These are phyloP conservation scores for Solanum boliviense DNA, from an alignment of 257 asterid genomes.

Conservation along the genomic window DNA sequence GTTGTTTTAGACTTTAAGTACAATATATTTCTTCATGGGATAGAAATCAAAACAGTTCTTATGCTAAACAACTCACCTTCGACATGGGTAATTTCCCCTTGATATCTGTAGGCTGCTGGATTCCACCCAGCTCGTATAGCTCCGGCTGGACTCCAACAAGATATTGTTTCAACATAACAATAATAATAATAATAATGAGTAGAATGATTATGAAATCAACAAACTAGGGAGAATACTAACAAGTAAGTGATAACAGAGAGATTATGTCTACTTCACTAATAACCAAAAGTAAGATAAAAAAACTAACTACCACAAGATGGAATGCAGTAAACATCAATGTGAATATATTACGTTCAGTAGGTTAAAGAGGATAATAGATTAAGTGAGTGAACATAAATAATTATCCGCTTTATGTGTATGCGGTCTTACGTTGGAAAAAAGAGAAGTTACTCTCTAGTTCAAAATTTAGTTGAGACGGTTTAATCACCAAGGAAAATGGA, in stretches of 20 bases:
- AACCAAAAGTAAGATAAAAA: background rate
- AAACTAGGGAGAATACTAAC: background rate
- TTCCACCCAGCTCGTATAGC: constrained; percentile 82
- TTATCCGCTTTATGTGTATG: background rate
- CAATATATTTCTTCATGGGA: background rate
- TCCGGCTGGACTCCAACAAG: constrained; percentile 97
- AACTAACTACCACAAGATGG: background rate
- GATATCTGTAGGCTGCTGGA: constrained; percentile 61
- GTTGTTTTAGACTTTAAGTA: background rate
- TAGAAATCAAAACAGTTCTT: background rate
- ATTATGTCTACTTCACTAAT: background rate
- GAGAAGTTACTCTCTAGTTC: background rate
- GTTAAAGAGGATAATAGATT: background rate
- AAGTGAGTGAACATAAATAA: background rate
- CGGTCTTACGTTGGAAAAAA: background rate
- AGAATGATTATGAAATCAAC: background rate
- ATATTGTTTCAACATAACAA: background rate
- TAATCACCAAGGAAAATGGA: background rate
- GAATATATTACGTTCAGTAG: background rate
- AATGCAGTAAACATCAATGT: background rate
- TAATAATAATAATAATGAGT: background rate
- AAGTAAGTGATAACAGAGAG: background rate
- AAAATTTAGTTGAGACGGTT: background rate
- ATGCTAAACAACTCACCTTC: constrained; percentile 50
- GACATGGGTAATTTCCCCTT: constrained; percentile 58